Evolutionary conservation across 129 eudicot species (phyloP), one percentile per base, ranked within the genome.

Genomic region (Saposhnikovia divaricata): DNA sequence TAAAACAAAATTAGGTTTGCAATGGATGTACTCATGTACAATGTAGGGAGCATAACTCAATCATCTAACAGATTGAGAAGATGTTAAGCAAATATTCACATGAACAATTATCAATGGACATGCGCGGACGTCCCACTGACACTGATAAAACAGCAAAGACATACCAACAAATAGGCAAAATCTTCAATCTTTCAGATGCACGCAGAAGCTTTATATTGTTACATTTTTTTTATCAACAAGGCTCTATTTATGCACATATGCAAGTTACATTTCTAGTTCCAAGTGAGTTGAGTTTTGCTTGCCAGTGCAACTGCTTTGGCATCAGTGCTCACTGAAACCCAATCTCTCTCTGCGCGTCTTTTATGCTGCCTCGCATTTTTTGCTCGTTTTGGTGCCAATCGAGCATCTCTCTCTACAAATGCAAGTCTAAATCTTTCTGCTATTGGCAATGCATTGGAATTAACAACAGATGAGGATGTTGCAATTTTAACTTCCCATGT

Each of bases 381-480:
- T 23, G 98, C 98, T 16, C 98, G 92, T 83, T 95, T 95, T 42
- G 98, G 97, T 0, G 98, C 98, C 76, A 92, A 76, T 78, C 96
- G 82, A 9, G 91, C 90, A 84, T 95, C 98, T 87, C 98, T 90
- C 85, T 92, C 98, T 25, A 85, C 79, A 87, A 92, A 95, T 23
- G 98, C 98, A 81, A 92, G 93, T 84, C 97, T 86, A 81, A 95
- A 95, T 81, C 89, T 89, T 77, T 92, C 98, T 18, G 98, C 98
- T 31, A 92, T 83, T 25, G 98, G 88, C 75, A 95, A 80, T 50
- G 90, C 98, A 34, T 50, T 59, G 19, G 90, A 63, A 79, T 72
- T 70, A 66, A 83, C 77, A 63, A 55, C 78, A 11, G 90, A 79
- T 28, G 73, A 66, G 69, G 65, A 75, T 46, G 76, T 63, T 74